These are phyloP conservation scores for Paramecium sexaurelia DNA, from an alignment of 73 alveolate species.

Conservation along the genomic window DNA sequence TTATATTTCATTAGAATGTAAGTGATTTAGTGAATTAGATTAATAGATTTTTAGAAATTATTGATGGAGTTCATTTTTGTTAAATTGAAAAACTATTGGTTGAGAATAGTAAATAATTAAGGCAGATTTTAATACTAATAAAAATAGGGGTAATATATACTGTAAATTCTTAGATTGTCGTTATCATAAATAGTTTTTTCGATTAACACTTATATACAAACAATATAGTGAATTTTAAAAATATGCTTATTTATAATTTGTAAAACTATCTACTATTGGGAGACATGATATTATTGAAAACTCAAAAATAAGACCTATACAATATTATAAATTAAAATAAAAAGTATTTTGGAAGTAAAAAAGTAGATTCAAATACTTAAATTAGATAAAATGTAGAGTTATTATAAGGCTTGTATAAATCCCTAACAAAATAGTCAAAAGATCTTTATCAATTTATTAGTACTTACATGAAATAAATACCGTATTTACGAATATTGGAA, in stretches of 20 bases:
- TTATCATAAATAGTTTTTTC: slow-evolving; percentile 36
- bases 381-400: slow-evolving; percentile 45
- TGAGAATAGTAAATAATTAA: neutral
- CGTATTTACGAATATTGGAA: neutral
- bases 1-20: neutral
- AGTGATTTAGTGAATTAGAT: neutral
- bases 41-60: neutral
- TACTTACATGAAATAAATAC: neutral
- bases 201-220: neutral
- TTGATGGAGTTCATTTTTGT: slow-evolving; percentile 11
- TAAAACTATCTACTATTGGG: neutral
- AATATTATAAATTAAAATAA: neutral
- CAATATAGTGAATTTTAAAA: slow-evolving; percentile 2
- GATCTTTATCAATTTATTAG: slow-evolving; percentile 1
- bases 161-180: neutral
- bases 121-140: neutral
- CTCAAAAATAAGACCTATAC: neutral
- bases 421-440: neutral
- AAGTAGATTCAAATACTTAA: neutral
- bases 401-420: neutral
- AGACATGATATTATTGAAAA: neutral
- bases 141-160: neutral
- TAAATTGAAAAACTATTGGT: neutral
- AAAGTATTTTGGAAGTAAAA: neutral
- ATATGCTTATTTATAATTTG: neutral